Conservation (phyloP, 2,329 filamentous ascomycete genomes). For the Aspergillus melleus region DNA sequence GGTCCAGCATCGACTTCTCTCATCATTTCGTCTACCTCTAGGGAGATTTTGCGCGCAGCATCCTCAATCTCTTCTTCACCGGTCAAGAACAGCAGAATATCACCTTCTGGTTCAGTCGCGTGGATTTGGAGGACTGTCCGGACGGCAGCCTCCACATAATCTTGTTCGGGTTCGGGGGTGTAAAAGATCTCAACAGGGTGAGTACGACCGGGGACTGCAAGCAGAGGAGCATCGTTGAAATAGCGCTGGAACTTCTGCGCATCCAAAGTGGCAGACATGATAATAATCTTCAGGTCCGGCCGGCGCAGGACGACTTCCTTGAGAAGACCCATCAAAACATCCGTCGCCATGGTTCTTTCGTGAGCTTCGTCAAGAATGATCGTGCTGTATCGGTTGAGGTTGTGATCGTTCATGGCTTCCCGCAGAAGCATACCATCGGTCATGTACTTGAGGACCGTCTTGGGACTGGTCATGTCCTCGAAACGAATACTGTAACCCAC, state of each 20-base stretch:
- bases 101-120: constrained; percentile 85
- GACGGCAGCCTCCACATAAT: constrained; percentile 94
- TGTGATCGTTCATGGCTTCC: constrained; percentile 94
- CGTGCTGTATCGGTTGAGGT: constrained; percentile 88
- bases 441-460: constrained; percentile 98
- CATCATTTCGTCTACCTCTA: constrained; percentile 89
- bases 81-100: constrained; percentile 91
- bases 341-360: constrained; percentile 93
- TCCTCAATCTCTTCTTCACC: constrained; percentile 99
- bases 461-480: constrained; percentile 85
- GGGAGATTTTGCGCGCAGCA: constrained; percentile 82
- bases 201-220: constrained; percentile 92
- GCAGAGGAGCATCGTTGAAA: constrained; percentile 89
- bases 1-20: constrained; percentile 90
- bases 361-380: constrained; percentile 99
- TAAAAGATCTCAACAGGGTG: constrained; percentile 98
- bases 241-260: constrained; percentile 98
- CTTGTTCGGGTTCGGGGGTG: constrained; percentile 90
- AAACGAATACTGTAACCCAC: constrained; percentile 99
- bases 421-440: constrained; percentile 97
- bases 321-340: constrained; percentile 93
- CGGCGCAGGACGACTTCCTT: constrained; percentile 84
- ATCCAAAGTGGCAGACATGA: constrained; percentile 98
- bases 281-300: constrained; percentile 93
- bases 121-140: constrained; percentile 96